These are phyloP conservation scores for Yamadazyma atmosphaerica DNA, from an alignment of 1,139 yeast genomes.

Conservation along the genomic window DNA sequence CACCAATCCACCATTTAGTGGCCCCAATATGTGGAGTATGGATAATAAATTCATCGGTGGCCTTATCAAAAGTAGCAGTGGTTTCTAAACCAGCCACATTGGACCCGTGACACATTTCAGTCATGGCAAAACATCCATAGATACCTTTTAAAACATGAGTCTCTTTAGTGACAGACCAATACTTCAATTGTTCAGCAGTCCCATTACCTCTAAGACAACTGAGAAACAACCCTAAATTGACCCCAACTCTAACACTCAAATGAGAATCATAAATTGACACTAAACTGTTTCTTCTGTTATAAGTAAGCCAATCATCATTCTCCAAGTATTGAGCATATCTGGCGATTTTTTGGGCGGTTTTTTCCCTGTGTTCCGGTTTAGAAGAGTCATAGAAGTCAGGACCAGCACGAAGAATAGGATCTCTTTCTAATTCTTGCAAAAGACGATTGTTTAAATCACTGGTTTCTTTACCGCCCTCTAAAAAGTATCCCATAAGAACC, in stretches of 20 bases:
- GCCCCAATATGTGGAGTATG: conserved; percentile 91
- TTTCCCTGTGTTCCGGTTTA: conserved; percentile 42
- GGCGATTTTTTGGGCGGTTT: conserved; percentile 45
- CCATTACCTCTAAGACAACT: conserved; percentile 52
- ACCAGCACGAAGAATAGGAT: conserved; percentile 43
- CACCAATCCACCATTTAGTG: conserved; percentile 98
- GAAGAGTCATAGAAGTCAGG: conserved; percentile 40
- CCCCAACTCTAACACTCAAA: conserved; percentile 49
- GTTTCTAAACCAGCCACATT: conserved; percentile 92
- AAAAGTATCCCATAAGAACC: conserved; percentile 45
- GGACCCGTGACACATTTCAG: conserved; percentile 92
- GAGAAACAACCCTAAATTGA: conserved; percentile 51
- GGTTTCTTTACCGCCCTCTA: conserved; percentile 43
- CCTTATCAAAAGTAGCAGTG: conserved; percentile 76
- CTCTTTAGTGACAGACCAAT: conserved; percentile 77
- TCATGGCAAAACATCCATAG: conserved; percentile 93
- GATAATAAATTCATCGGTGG: conserved; percentile 65
- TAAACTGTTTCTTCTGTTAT: conserved; percentile 40
- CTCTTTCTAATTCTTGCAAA: conserved; percentile 50
- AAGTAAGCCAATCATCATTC: conserved; percentile 34
- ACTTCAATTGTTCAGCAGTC: conserved; percentile 54
- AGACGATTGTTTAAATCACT: conserved; percentile 34
- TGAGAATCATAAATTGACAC: conserved; percentile 52
- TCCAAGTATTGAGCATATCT: conserved; percentile 48
- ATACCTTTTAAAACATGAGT: conserved; percentile 63